Evolutionary conservation across 352 stramenopile genomes (phyloP), one percentile per base, ranked within the genome.

Genomic region (Globisporangium yorkense): DNA sequence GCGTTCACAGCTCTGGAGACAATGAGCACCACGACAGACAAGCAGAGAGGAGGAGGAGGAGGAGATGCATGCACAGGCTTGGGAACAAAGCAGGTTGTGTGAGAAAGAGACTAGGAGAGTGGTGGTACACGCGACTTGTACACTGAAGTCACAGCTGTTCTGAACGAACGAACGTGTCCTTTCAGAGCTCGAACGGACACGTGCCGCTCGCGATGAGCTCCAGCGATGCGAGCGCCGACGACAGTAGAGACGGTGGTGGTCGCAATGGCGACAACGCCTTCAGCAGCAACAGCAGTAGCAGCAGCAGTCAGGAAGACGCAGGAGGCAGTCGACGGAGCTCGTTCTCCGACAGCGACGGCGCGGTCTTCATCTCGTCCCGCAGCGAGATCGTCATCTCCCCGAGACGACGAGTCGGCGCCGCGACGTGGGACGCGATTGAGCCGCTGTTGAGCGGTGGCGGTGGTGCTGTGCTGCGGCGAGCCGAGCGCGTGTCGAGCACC

Each of bases 341-440:
- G 7, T 12, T 29, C 29, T 54, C 51, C 29, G 47, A 64, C 29
- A 72, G 61, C 3, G 64, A 77, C 24, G 70, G 79, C 49, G 69
- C 77, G 52, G 74, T 87, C 37, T 65, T 87, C 56, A 85, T 87
- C 54, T 77, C 74, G 43, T 76, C 75, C 33, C 78, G 67, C 61
- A 87, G 75, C 51, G 62, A 70, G 33, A 83, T 85, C 53, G 59
- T 88, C 45, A 81, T 88, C 68, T 88, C 78, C 13, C 78, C 78
- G 12, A 60, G 70, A 2, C 74, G 65, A 13, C 44, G 45, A 33
- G 35, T 63, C 35, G 37, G 53, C 3, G 16, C 48, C 16, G 68
- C 65, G 18, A 27, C 57, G 45, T 71, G 58, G 58, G 37, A 52
- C 7, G 46, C 62, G 27, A 33, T 64, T 0, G 58, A 57, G 20